These are phyloP conservation scores for Tephrocybe sp. DNA, from an alignment of 768 basidiomycete genomes.

Conservation along the genomic window DNA sequence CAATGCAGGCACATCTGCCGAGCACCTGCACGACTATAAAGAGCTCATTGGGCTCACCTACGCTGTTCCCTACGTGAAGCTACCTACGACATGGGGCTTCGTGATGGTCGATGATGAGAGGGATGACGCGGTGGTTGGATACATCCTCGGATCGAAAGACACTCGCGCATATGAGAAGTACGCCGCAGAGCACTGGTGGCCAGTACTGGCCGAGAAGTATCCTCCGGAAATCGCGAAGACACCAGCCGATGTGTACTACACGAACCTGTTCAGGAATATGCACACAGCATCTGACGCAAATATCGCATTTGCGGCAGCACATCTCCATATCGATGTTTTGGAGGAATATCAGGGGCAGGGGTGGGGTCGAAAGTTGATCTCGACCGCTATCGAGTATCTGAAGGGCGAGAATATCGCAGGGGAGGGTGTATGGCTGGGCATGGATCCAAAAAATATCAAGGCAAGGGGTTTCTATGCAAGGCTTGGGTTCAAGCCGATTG, in stretches of 20 bases:
- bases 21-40: constrained; percentile 52
- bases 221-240: constrained; percentile 33
- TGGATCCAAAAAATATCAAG: constrained; percentile 59
- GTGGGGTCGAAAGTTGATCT: constrained; percentile 67
- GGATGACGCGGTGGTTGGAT: constrained; percentile 60
- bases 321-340: constrained; percentile 74
- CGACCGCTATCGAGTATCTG: constrained; percentile 50
- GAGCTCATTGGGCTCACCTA: constrained; percentile 73
- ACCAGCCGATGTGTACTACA: constrained; percentile 43
- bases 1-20: constrained; percentile 67
- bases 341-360: constrained; percentile 64
- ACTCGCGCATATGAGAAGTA: constrained; percentile 61
- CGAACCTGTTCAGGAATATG: constrained; percentile 40
- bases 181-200: constrained; percentile 63
- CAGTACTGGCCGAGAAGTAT: constrained; percentile 55
- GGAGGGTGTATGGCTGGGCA: constrained; percentile 62
- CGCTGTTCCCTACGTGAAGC: constrained; percentile 71
- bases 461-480: constrained; percentile 61
- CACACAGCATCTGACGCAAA: constrained; percentile 47
- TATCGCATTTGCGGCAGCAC: constrained; percentile 65
- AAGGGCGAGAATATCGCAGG: constrained; percentile 39
- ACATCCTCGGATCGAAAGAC: constrained; percentile 65
- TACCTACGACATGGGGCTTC: constrained; percentile 70
- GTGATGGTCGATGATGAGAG: constrained; percentile 57
- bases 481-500: constrained; percentile 59